Percentiles rank a stretch among this genome's conserved stretches.
phyloP scores from a whole-genome alignment of 768 basidiomycete species.

The Postia placenta region DNA sequence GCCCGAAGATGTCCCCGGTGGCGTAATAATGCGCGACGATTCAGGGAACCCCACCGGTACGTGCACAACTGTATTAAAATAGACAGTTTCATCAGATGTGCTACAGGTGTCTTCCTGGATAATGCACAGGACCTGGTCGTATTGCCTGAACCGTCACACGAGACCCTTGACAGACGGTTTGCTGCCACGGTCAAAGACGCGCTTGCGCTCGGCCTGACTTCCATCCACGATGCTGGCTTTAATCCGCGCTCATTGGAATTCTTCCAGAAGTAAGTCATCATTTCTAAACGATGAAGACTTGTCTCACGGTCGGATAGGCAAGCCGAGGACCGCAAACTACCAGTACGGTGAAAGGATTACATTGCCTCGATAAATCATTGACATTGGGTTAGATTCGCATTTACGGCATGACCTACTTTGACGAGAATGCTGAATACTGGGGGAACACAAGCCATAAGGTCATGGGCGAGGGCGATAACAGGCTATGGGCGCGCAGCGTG shows the following conservation, averaged over 20 bases:
- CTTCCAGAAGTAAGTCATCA: conserved; percentile 50
- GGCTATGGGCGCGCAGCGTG: conserved; percentile 67
- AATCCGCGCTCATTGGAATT: conserved; percentile 65
- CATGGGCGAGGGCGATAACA: conserved; percentile 50
- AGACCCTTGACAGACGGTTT: conserved; percentile 56
- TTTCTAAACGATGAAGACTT: neutral
- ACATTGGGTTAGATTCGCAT: conserved; percentile 50
- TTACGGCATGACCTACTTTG: conserved; percentile 71
- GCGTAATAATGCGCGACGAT: conserved; percentile 66
- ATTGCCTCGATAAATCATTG: neutral
- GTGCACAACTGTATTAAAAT: conserved; percentile 10
- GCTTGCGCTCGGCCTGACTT: conserved; percentile 66
- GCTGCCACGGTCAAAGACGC: conserved; percentile 60
- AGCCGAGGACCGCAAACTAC: conserved; percentile 52
- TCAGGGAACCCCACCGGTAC: conserved; percentile 66
- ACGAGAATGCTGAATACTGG: conserved; percentile 66
- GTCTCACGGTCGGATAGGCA: conserved; percentile 41
- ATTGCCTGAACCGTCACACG: conserved; percentile 57
- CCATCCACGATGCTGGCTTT: conserved; percentile 83
- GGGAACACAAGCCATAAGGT: conserved; percentile 57
- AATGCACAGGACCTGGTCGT: conserved; percentile 77
- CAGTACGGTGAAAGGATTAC: conserved; percentile 34
- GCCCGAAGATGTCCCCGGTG: conserved; percentile 71
- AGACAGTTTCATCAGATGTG: neutral
- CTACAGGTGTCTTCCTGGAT: conserved; percentile 69